These are phyloP conservation scores for Lumnitzera racemosa DNA, from an alignment of 345 rosid species.

Conservation along the genomic window DNA sequence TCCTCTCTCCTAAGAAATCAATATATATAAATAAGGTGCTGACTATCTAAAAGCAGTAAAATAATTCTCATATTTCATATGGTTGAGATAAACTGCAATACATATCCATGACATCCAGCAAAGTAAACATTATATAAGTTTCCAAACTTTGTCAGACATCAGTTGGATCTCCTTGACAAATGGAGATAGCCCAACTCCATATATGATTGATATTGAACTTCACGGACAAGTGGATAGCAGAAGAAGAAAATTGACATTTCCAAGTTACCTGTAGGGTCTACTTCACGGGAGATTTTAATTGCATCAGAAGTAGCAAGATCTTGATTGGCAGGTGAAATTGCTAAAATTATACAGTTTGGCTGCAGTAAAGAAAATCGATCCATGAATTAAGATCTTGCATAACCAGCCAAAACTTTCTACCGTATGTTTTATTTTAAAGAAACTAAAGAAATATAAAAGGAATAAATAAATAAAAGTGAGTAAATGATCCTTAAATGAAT, in stretches of 20 bases:
- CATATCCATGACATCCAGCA: background rate
- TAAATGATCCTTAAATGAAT: background rate
- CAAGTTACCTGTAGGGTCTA: conserved; percentile 80
- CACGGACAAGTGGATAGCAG: background rate
- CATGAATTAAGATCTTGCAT: background rate
- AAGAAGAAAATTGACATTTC: background rate
- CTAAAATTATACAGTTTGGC: conserved; percentile 97
- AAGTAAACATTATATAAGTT: too few relatives aligned
- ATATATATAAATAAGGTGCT: background rate
- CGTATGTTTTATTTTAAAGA: too few relatives aligned
- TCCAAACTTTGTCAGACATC: too few relatives aligned
- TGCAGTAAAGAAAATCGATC: conserved; percentile 26
- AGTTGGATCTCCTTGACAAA: too few relatives aligned
- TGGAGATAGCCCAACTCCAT: too few relatives aligned
- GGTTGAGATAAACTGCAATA: background rate
- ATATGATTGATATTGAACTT: too few relatives aligned
- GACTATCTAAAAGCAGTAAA: background rate
- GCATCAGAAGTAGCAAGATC: conserved; percentile 99
- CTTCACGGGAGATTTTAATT: conserved; percentile 96
- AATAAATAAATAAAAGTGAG: background rate
- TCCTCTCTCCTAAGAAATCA: conserved; percentile 77
- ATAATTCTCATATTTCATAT: background rate
- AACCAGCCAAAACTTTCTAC: background rate
- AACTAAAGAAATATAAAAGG: too few relatives aligned
- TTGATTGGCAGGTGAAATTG: conserved; percentile 99